Conservation (phyloP, 2,329 filamentous ascomycete genomes). For the Rutstroemia sydowiana region DNA sequence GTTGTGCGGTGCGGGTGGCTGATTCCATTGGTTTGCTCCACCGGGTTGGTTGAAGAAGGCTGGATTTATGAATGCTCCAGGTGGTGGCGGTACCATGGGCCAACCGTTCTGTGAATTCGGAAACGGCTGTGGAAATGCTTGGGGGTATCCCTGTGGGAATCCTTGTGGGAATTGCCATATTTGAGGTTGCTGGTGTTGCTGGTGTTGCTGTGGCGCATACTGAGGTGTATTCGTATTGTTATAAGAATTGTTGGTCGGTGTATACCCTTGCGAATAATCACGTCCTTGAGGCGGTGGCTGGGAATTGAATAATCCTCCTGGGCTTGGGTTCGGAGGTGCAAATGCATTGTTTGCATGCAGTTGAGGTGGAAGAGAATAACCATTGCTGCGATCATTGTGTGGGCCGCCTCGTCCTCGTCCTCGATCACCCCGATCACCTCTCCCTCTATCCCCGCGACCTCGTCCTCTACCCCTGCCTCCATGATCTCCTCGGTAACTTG, state of each 20-base stretch:
- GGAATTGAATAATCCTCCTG: conserved; percentile 11
- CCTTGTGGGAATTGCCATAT: conserved; percentile 22
- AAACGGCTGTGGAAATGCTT: background rate
- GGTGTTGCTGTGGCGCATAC: no score
- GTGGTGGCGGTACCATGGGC: conserved; percentile 12
- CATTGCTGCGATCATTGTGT: conserved; percentile 17
- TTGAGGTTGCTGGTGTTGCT: conserved; percentile 23
- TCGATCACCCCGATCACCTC: conserved; percentile 21
- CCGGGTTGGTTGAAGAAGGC: conserved; percentile 21
- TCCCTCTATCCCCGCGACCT: conserved; percentile 17
- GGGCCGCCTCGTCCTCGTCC: conserved; percentile 24
- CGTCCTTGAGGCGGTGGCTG: conserved; percentile 9
- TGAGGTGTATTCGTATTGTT: background rate
- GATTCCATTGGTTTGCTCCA: conserved; percentile 18
- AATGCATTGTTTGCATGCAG: conserved; percentile 10
- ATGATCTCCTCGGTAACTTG: conserved; percentile 17
- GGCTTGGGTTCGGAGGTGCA: conserved; percentile 8
- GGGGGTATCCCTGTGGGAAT: conserved; percentile 15
- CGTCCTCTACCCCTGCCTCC: conserved; percentile 20
- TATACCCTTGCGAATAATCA: background rate
- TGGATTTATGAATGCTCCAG: conserved; percentile 28
- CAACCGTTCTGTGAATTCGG: conserved; percentile 18
- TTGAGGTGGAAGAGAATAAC: conserved; percentile 18
- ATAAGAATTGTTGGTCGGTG: conserved; percentile 11
- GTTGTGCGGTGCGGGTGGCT: conserved; percentile 16